Base-by-base conservation (phyloP, 345 rosid species). In the Passiflora organensis region DNA sequence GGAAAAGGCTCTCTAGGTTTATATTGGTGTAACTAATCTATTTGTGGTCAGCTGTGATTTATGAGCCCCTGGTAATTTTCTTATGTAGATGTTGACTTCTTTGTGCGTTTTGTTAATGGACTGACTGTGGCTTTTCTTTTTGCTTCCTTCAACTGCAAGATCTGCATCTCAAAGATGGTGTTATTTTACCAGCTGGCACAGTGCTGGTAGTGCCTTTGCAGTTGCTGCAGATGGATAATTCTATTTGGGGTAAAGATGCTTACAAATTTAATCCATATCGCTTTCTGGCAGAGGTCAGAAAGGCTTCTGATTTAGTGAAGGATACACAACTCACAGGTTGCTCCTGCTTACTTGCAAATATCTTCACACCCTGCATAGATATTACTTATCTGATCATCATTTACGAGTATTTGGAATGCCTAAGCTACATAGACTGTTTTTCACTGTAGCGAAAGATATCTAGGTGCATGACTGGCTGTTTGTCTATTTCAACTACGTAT, bases 181-280 rank as follows among this genome's bases (percentile, higher is more conserved):
- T 66, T 10, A 50, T 24, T 12, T 20, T 83, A 50, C 86, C 89
- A 10, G 75, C 80, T 59, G 82, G 84, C 70, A 70, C 89, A 42
- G 56, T 68, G 20, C 32, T 80, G 42, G 82, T 83, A 32, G 84
- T 78, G 10, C 89, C 86, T 56, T 72, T 78, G 47, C 82, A 76
- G 48, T 64, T 72, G 76, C 79, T 78, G 62, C 86, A 80, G 68
- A 74, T 45, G 63, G 86, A 78, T 39, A 43, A 55, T 43, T 59
- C 68, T 67, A 74, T 63, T 55, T 78, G 86, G 86, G 82, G 84
- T 15, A 59, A 32, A 48, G 84, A 80, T 72, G 77, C 86, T 23
- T 13, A 63, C 15, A 65, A 72, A 58, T 83, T 83, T 65, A 83
- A 83, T 66, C 86, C 85, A 42, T 71, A 72, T 57, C 79, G 84